Conservation (phyloP, 2,329 filamentous ascomycete genomes). For the Tolypocladium nubicola region DNA sequence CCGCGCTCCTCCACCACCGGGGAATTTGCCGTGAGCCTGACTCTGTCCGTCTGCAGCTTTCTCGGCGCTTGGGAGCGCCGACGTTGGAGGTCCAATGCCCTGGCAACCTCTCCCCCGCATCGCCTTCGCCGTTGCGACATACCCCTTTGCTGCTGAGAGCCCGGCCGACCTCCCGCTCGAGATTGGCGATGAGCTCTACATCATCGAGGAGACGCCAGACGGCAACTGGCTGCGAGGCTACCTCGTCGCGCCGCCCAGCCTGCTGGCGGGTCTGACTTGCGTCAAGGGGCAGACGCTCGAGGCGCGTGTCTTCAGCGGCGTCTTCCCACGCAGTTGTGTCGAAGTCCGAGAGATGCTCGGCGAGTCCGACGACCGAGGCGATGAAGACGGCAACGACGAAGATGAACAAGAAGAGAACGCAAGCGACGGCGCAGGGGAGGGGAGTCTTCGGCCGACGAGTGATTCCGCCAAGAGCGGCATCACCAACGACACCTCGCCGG, state of each 20-base stretch:
- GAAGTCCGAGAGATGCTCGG: slow-evolving; percentile 89
- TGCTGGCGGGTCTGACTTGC: slow-evolving; percentile 84
- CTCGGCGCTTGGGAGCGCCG: slow-evolving; percentile 2
- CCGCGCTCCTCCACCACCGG: slow-evolving; percentile 1
- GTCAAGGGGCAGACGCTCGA: slow-evolving; percentile 88
- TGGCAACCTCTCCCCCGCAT: slow-evolving; percentile 96
- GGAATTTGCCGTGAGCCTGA: background rate
- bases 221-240: slow-evolving; percentile 93
- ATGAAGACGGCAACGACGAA: slow-evolving; percentile 31
- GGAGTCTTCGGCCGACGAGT: slow-evolving; percentile 20
- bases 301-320: slow-evolving; percentile 94
- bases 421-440: slow-evolving; percentile 20
- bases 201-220: slow-evolving; percentile 91
- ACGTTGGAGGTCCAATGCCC: slow-evolving; percentile 53
- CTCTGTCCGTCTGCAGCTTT: background rate
- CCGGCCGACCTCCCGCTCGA: slow-evolving; percentile 91
- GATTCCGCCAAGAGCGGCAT: slow-evolving; percentile 48
- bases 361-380: slow-evolving; percentile 49
- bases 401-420: slow-evolving; percentile 16
- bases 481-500: slow-evolving; percentile 23
- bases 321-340: slow-evolving; percentile 90
- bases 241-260: slow-evolving; percentile 82
- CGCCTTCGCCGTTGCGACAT: slow-evolving; percentile 93
- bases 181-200: slow-evolving; percentile 96
- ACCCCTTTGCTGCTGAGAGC: slow-evolving; percentile 79